Base-by-base conservation (phyloP, 116 monocot species). In the Dioscorea cayenensis region DNA sequence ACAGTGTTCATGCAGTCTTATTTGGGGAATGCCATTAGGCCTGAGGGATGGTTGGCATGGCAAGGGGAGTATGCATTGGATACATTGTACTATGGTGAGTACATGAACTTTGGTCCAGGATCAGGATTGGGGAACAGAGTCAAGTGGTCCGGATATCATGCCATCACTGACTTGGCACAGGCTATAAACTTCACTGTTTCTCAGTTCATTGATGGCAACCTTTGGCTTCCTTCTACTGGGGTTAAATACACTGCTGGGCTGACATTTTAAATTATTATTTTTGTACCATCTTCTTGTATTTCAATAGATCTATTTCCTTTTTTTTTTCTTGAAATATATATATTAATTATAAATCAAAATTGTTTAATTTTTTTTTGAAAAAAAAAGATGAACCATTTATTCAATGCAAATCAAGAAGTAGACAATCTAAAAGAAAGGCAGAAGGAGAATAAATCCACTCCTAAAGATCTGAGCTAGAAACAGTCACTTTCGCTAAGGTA, bases 41-140 rank as follows among this genome's bases (percentile, higher is more conserved):
- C 79, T 16, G 55, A 69, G 51, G 79, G 74, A 18, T 79, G 74
- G 79, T 36, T 79, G 13, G 28, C 61, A 2, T 79, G 79, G 79
- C 61, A 73, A 28, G 79, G 79, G 5, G 63, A 73, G 16, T 79
- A 74, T 14, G 73, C 73, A 16, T 32, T 74, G 21, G 21, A 49
- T 27, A 79, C 79, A 19, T 51, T 79, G 5, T 64, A 79, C 50
- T 79, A 79, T 28, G 79, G 35, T 7, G 79, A 79, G 74, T 79
- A 79, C 55, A 64, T 71, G 71, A 77, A 77, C 49, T 65, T 59
- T 21, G 77, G 77, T 22, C 77, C 77, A 22, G 79, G 74, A 16
- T 74, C 79, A 11, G 69, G 32, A 0, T 11, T 64, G n/a, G 51
- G 11, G 0, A 60, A 66, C 9, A 55, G 79, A 9, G 74, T 79